These are phyloP conservation scores for Schizophyllum commune DNA, from an alignment of 1,284 basidiomycete species.

Conservation along the genomic window DNA sequence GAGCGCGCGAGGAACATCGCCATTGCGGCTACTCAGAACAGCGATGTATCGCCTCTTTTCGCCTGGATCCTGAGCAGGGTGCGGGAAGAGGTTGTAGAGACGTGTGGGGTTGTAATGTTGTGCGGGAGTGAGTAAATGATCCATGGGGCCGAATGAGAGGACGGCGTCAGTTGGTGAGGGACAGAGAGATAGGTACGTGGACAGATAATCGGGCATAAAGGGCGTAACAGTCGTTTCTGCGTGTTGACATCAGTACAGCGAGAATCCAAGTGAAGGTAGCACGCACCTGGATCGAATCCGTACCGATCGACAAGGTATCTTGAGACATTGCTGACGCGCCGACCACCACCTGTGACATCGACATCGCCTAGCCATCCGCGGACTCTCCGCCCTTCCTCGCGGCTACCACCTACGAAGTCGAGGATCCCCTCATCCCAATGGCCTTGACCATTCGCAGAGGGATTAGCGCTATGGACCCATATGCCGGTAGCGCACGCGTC, in stretches of 20 bases:
- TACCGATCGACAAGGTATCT: conserved; percentile 72
- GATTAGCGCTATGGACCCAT: conserved; percentile 49
- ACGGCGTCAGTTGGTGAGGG: conserved; percentile 65
- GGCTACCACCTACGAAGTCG: conserved; percentile 66
- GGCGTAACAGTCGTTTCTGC: conserved; percentile 65
- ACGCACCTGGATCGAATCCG: conserved; percentile 68
- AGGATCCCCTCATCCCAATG: conserved; percentile 74
- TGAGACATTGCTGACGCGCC: conserved; percentile 58
- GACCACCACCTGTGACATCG: conserved; percentile 48
- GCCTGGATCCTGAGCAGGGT: conserved; percentile 66
- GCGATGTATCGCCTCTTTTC: conserved; percentile 69
- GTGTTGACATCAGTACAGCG: background rate
- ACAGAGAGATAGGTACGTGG: conserved; percentile 66
- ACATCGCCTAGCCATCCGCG: conserved; percentile 72
- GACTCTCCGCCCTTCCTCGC: conserved; percentile 62
- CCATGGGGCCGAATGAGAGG: conserved; percentile 72
- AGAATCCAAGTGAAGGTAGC: background rate
- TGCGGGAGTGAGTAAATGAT: conserved; percentile 63
- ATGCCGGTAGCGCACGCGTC: conserved; percentile 73
- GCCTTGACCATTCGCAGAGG: conserved; percentile 29
- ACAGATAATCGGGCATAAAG: conserved; percentile 69
- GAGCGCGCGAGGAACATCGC: conserved; percentile 75
- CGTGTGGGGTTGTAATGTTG: conserved; percentile 64
- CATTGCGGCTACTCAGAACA: conserved; percentile 62
- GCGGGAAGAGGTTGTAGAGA: conserved; percentile 62